phyloP scores from a whole-genome alignment of 225 moss, liverwort and hornwort genomes.

The Rhytidiadelphus loreus region DNA sequence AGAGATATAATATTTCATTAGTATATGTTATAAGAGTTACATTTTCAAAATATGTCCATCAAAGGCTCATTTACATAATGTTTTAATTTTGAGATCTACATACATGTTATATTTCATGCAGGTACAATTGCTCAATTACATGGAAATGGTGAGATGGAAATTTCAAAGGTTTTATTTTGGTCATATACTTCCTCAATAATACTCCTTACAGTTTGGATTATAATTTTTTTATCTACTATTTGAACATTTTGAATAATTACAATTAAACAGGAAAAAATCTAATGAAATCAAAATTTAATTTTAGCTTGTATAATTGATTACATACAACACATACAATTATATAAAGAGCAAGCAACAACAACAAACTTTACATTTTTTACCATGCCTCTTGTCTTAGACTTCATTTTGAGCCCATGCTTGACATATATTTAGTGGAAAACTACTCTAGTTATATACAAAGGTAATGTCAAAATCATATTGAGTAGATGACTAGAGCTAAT shows the following conservation, averaged over 20 bases:
- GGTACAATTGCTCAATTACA: conserved; percentile 66
- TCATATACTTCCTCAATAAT: conserved; percentile 37
- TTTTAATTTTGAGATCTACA: not conserved
- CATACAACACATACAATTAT: too few relatives aligned
- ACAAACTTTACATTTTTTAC: rapidly evolving
- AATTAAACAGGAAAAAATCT: too few relatives aligned
- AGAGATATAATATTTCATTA: too few relatives aligned
- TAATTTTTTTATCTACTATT: not conserved
- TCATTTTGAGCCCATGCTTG: not conserved
- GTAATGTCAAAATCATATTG: not conserved
- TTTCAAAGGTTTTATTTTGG: conserved; percentile 56
- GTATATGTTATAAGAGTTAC: rapidly evolving
- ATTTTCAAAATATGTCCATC: too few relatives aligned
- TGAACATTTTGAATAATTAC: not conserved
- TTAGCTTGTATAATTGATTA: not conserved
- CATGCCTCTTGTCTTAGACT: not conserved
- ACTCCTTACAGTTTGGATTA: conserved; percentile 51
- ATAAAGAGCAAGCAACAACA: not conserved
- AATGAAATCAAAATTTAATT: not conserved
- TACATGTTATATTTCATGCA: not conserved
- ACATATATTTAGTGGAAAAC: not conserved
- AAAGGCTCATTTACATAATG: not conserved
- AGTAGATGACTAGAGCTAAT: rapidly evolving
- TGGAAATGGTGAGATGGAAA: conserved; percentile 47
- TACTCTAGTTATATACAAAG: rapidly evolving